These are phyloP conservation scores for Cetraspora pellucida DNA, from an alignment of 192 early-diverging fungal species.

Conservation along the genomic window DNA sequence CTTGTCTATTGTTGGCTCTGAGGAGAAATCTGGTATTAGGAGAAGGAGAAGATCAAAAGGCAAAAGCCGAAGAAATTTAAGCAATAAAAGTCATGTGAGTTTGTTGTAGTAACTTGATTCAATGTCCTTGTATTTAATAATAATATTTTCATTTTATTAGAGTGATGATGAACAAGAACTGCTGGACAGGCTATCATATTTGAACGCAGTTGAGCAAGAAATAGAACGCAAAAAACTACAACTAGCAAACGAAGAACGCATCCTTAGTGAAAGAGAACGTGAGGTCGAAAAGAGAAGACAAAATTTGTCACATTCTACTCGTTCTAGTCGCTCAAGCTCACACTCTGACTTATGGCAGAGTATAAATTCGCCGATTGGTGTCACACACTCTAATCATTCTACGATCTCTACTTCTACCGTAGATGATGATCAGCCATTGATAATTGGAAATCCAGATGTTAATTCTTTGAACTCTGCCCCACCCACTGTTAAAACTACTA, in stretches of 20 bases:
- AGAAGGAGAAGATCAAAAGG: slow-evolving; percentile 3
- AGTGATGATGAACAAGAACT: slow-evolving; percentile 20
- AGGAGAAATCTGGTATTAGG: not conserved
- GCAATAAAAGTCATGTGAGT: not conserved
- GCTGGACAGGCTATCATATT: slow-evolving; percentile 16
- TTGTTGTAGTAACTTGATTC: not conserved
- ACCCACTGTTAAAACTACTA: not conserved
- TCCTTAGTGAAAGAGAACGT: slow-evolving; percentile 3
- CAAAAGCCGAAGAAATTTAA: not conserved
- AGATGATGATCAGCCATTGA: not conserved
- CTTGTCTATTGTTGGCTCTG: not conserved
- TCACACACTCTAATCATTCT: not conserved
- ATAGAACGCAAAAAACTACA: slow-evolving; percentile 28
- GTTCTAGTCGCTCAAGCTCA: not conserved
- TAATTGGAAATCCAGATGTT: not conserved
- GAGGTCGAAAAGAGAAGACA: slow-evolving; percentile 6
- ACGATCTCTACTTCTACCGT: not conserved
- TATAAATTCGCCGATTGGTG: not conserved
- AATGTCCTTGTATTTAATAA: not conserved
- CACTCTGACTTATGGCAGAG: not conserved
- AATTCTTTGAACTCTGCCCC: not conserved
- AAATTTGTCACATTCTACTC: not conserved
- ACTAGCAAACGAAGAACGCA: slow-evolving; percentile 12
- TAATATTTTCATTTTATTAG: not conserved
- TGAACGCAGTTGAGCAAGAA: slow-evolving; percentile 30